Evolutionary conservation across 805 yeast genomes (phyloP).

Genomic region (Lipomyces orientalis): DNA sequence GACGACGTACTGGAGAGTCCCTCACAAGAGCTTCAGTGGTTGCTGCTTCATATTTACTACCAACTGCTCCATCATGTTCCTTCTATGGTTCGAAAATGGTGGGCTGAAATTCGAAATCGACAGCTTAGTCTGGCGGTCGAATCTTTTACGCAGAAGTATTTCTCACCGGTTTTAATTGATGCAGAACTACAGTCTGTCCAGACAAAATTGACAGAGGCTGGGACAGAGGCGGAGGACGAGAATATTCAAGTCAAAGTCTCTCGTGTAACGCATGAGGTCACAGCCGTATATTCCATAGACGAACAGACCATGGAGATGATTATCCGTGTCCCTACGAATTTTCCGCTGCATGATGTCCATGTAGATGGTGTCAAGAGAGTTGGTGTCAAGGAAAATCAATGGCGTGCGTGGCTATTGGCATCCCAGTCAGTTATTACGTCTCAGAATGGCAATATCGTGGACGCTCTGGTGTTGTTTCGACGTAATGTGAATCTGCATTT

Average conservation of each 20-base stretch:
- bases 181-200: constrained; percentile 62
- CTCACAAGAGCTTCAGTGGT: constrained; percentile 48
- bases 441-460: constrained; percentile 57
- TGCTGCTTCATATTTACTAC: constrained; percentile 59
- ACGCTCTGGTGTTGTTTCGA: constrained; percentile 69
- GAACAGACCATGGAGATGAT: constrained; percentile 85
- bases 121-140: constrained; percentile 67
- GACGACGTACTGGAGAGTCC: constrained; percentile 38
- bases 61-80: constrained; percentile 59
- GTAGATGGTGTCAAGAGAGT: constrained; percentile 80
- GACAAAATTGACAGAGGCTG: constrained; percentile 44
- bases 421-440: constrained; percentile 81
- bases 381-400: constrained; percentile 89
- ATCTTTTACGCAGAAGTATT: constrained; percentile 60
- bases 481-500: constrained; percentile 83
- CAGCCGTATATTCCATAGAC: constrained; percentile 75
- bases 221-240: constrained; percentile 45
- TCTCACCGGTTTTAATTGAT: constrained; percentile 69
- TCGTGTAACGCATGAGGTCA: constrained; percentile 67
- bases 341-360: constrained; percentile 75
- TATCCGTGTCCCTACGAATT: constrained; percentile 71
- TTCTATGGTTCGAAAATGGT: constrained; percentile 70
- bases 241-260: constrained; percentile 65
- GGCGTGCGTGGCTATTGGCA: constrained; percentile 94
- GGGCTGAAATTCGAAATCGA: constrained; percentile 67